Evolutionary conservation across 164 flowering plant species (phyloP).

Genomic region (Nymphaea colorata): DNA sequence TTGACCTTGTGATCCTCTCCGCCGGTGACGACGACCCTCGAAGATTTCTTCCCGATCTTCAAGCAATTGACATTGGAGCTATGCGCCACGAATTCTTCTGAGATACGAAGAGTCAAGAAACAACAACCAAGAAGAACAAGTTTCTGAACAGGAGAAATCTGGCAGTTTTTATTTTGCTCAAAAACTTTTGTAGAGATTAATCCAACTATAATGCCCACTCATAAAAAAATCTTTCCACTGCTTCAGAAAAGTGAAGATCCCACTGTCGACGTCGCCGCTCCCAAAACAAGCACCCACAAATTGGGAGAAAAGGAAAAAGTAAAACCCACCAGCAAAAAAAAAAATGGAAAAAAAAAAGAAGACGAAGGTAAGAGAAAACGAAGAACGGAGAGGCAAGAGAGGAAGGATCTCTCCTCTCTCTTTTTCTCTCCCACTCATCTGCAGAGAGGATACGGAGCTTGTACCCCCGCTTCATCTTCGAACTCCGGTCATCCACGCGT

Average conservation of each 20-base stretch:
- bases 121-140: not conserved
- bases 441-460: slow-evolving; percentile 76
- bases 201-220: too few species aligned
- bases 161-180: not conserved
- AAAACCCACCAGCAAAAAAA: not conserved
- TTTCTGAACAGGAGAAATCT: not conserved
- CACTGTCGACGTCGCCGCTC: not conserved
- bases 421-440: too few species aligned
- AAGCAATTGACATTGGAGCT: slow-evolving; percentile 83
- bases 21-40: slow-evolving; percentile 90
- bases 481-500: not conserved
- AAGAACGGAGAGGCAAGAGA: not conserved
- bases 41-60: slow-evolving; percentile 87
- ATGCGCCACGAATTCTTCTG: slow-evolving; percentile 99
- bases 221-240: not conserved
- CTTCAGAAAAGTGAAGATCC: not conserved
- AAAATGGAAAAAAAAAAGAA: not conserved
- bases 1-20: slow-evolving; percentile 99
- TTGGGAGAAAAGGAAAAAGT: not conserved
- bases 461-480: slow-evolving; percentile 77
- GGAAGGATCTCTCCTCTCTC: not conserved
- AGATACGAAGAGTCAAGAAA: slow-evolving; percentile 17
- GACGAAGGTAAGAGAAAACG: not conserved
- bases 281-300: not conserved
- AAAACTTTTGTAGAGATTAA: not conserved